Percentiles rank a stretch among this genome's conserved stretches.
phyloP scores from a whole-genome alignment of 2,329 filamentous ascomycete species.

The Cytospora schulzeri region DNA sequence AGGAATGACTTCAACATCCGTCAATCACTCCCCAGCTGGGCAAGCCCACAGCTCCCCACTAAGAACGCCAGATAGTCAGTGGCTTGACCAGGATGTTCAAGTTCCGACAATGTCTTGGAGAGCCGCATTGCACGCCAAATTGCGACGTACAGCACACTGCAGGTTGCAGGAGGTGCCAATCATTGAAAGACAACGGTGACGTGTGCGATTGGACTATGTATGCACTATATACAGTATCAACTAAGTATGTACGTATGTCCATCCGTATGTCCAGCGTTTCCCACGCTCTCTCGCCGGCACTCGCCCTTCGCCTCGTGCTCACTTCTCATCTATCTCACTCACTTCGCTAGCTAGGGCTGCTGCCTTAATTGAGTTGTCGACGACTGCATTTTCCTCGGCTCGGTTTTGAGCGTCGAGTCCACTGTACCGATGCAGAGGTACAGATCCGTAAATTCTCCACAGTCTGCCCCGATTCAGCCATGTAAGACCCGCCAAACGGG shows the following conservation, averaged over 20 bases:
- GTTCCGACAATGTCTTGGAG: not conserved
- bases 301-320: not conserved
- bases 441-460: not conserved
- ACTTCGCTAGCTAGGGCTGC: too few species aligned
- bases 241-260: too few species aligned
- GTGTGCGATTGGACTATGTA: not conserved
- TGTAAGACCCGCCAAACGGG: not conserved
- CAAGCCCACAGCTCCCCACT: not conserved
- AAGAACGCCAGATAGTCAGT: not conserved
- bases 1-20: not conserved
- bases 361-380: too few species aligned
- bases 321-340: too few species aligned
- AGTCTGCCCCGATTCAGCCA: not conserved
- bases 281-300: too few species aligned
- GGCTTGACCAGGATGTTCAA: not conserved
- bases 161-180: too few species aligned
- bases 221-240: too few species aligned
- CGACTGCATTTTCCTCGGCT: not conserved
- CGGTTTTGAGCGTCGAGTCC: not conserved
- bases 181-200: not conserved
- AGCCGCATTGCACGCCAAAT: not conserved
- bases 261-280: too few species aligned
- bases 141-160: not conserved
- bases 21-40: not conserved
- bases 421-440: not conserved